phyloP scores from a whole-genome alignment of 305 asterid species.

The Fraxinus albicans region DNA sequence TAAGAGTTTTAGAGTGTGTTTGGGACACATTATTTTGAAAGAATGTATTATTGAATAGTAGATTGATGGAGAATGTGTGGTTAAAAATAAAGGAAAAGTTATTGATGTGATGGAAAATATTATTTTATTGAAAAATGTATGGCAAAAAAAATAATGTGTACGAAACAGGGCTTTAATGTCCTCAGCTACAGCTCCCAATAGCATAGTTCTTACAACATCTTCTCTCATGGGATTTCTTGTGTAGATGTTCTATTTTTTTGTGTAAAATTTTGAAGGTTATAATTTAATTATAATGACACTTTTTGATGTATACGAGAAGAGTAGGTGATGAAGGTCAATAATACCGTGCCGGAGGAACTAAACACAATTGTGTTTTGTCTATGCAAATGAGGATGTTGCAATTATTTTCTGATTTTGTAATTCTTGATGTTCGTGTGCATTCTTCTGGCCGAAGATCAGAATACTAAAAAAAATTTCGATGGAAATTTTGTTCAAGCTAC shows the following conservation, averaged over 20 bases:
- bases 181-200: background rate
- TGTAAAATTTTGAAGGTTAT: background rate
- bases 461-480: background rate
- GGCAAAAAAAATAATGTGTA: too few relatives aligned
- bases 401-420: slow-evolving; percentile 4
- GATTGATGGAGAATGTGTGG: too few relatives aligned
- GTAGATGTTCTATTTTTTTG: background rate
- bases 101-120: too few relatives aligned
- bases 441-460: slow-evolving; percentile 6
- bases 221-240: background rate
- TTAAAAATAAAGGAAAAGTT: too few relatives aligned
- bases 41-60: too few relatives aligned
- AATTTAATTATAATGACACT: slow-evolving; percentile 14
- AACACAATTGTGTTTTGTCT: background rate
- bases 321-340: slow-evolving; percentile 9
- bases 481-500: slow-evolving; percentile 1
- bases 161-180: background rate
- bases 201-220: background rate
- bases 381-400: slow-evolving; percentile 6
- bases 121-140: too few relatives aligned
- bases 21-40: too few relatives aligned
- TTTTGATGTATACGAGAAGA: background rate
- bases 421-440: slow-evolving; percentile 11
- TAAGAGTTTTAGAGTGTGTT: too few relatives aligned
- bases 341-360: background rate